A percentile compares a stretch with the other conserved stretches of the same genome.
Evolutionary conservation across 2,329 filamentous ascomycete genomes (phyloP).

Genomic region (Aspergillus calidoustus): DNA sequence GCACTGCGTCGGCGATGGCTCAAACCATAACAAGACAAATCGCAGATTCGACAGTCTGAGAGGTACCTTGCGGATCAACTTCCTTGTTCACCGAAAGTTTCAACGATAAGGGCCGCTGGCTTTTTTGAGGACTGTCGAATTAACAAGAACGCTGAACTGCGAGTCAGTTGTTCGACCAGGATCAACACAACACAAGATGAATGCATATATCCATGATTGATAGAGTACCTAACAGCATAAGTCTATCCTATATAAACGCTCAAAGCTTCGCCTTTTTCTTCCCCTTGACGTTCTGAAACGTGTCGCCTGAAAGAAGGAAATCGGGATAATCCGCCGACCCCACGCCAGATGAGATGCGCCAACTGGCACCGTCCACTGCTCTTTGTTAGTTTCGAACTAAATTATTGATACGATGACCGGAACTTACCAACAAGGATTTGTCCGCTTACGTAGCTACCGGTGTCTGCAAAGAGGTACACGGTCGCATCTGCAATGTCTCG

Average conservation of each 20-base stretch:
- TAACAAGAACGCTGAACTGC: background rate
- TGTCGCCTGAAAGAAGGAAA: slow-evolving; percentile 59
- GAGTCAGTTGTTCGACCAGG: background rate
- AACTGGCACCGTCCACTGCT: slow-evolving; percentile 47
- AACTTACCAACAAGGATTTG: slow-evolving; percentile 68
- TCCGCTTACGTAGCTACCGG: slow-evolving; percentile 85
- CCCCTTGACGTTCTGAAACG: slow-evolving; percentile 62
- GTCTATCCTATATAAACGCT: slow-evolving; percentile 5
- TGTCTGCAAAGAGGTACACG: slow-evolving; percentile 83
- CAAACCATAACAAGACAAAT: background rate
- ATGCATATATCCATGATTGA: too few relatives aligned
- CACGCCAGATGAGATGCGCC: slow-evolving; percentile 41
- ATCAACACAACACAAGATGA: too few relatives aligned
- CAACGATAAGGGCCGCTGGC: background rate
- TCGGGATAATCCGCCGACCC: slow-evolving; percentile 58
- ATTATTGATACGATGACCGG: too few relatives aligned
- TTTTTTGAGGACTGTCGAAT: background rate
- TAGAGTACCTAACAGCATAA: background rate
- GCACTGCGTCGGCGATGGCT: background rate
- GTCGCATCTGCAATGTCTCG: slow-evolving; percentile 93
- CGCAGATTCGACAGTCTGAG: background rate
- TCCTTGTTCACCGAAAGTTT: background rate
- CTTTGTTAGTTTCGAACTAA: background rate
- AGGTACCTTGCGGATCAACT: background rate
- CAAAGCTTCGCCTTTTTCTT: slow-evolving; percentile 62